Evolutionary conservation across 2,329 filamentous ascomycete genomes (phyloP), one percentile per base, ranked within the genome.

Genomic region (Tolypocladium amazonense): DNA sequence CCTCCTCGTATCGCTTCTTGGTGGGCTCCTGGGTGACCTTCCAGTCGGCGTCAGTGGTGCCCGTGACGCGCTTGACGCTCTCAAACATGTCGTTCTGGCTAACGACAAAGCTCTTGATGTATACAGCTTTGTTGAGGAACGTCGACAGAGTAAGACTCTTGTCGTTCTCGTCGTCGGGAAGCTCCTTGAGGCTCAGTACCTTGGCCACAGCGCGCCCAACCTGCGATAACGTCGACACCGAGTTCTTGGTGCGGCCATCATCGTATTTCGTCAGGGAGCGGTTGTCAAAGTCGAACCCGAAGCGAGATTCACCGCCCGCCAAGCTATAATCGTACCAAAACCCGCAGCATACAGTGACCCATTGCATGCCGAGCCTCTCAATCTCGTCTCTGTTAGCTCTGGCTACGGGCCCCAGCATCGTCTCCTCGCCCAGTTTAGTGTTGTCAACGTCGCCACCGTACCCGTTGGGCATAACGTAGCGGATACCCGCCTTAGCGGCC

Each of bases 31-130:
- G 71, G 0, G 65, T 75, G 57, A 88, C 76, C 5, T 69, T 77
- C 86, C 86, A 89, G 66, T 88, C 84, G 0, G 69, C 70, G 45
- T 85, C 80, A 1, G 72, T 79, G 0, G 80, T 82, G 0, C 77
- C 78, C 0, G 82, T 82, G 18, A 85, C 84, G 0, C 83, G 80
- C 64, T 85, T 77, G 23, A 85, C 72, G 27, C 77, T 79, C 45
- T 80, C 80, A 61, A 88, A 78, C 72, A 89, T 87, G 9, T 89
- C 85, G 33, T 75, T 76, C 67, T 89, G 86, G 62, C 70, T 82
- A 60, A 87, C 62, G 1, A 72, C 66, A 70, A 87, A 88, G 55
- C 80, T 84, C 41, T 72, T 74, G n/a, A 86, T 59, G 63, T 77
- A 81, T 7, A 85, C 64, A 3, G 63, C 61, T 57, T 76, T 74